phyloP scores from a whole-genome alignment of 225 moss, liverwort and hornwort species.

The Sphagnum tenellum region DNA sequence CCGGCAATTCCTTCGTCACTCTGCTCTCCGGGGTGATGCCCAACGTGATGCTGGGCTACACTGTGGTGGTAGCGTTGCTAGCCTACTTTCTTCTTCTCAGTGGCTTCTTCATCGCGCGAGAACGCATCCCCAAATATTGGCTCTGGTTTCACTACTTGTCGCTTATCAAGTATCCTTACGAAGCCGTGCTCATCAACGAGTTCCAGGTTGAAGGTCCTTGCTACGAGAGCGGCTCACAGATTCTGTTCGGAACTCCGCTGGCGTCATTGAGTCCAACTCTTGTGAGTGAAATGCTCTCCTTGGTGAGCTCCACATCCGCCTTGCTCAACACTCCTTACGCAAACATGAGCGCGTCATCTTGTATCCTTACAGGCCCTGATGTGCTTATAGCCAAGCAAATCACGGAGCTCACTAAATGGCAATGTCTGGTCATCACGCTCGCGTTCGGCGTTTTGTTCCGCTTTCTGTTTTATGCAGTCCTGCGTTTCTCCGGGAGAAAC shows the following conservation, averaged over 20 bases:
- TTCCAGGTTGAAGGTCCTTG: conserved; percentile 33
- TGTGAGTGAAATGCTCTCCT: conserved; percentile 21
- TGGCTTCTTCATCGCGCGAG: conserved; percentile 60
- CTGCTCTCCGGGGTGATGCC: conserved; percentile 63
- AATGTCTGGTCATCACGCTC: conserved; percentile 47
- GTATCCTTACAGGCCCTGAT: conserved; percentile 32
- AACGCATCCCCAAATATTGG: conserved; percentile 63
- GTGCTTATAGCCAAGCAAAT: conserved; percentile 35
- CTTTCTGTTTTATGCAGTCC: conserved; percentile 39
- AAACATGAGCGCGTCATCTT: conserved; percentile 30
- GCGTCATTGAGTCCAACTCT: conserved; percentile 18
- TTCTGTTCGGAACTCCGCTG: conserved; percentile 52
- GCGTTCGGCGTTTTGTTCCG: conserved; percentile 56
- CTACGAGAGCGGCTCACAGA: conserved; percentile 45
- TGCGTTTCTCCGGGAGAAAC: conserved; percentile 33
- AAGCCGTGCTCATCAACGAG: conserved; percentile 69
- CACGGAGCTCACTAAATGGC: conserved; percentile 52
- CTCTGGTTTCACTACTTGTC: conserved; percentile 81
- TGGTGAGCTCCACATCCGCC: conserved; percentile 8
- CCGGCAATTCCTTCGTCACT: conserved; percentile 65
- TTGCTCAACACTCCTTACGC: conserved; percentile 23
- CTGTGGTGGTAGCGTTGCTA: conserved; percentile 57
- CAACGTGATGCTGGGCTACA: conserved; percentile 75
- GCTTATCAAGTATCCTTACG: conserved; percentile 72
- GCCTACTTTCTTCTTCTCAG: conserved; percentile 76